A percentile compares a stretch with the other conserved stretches of the same genome.
phyloP scores from a whole-genome alignment of 1,284 basidiomycete species.

The Cronartium ribicola region DNA sequence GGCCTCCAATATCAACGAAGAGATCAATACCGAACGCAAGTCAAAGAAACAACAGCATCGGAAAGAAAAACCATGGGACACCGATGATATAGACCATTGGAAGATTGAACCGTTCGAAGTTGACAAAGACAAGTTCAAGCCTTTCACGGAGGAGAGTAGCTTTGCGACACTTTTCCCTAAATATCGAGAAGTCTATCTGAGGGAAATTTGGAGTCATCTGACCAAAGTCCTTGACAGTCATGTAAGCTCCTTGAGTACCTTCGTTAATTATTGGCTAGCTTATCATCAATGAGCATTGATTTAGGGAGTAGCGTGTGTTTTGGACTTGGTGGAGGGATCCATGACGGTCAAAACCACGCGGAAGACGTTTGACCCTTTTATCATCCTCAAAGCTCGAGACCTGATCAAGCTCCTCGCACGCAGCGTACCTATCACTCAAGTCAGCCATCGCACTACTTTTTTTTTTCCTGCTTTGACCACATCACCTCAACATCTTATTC shows the following conservation, averaged over 20 bases:
- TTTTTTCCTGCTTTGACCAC: background rate
- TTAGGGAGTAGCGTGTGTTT: conserved; percentile 80
- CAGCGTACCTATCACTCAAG: conserved; percentile 67
- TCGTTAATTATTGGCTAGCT: conserved; percentile 6
- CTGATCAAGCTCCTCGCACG: conserved; percentile 91
- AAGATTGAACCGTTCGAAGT: conserved; percentile 70
- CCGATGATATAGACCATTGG: conserved; percentile 99
- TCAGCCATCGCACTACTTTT: conserved; percentile 38
- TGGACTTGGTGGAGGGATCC: conserved; percentile 91
- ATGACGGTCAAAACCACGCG: conserved; percentile 97
- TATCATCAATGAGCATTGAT: background rate
- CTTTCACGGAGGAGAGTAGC: conserved; percentile 90
- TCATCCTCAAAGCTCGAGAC: conserved; percentile 91
- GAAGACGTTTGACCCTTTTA: conserved; percentile 94
- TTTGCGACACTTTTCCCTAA: conserved; percentile 98
- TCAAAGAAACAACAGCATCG: conserved; percentile 41
- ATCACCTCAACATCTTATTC: too few species aligned
- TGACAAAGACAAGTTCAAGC: conserved; percentile 64
- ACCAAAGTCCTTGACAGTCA: conserved; percentile 77
- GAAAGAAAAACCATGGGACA: conserved; percentile 70
- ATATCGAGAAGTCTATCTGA: conserved; percentile 92
- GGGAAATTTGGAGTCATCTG: conserved; percentile 91
- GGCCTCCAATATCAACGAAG: conserved; percentile 22
- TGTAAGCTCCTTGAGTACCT: conserved; percentile 55
- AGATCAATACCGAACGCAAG: conserved; percentile 17